Conservation (phyloP, 2,329 filamentous ascomycete genomes). For the Coniochaeta ligniaria region DNA sequence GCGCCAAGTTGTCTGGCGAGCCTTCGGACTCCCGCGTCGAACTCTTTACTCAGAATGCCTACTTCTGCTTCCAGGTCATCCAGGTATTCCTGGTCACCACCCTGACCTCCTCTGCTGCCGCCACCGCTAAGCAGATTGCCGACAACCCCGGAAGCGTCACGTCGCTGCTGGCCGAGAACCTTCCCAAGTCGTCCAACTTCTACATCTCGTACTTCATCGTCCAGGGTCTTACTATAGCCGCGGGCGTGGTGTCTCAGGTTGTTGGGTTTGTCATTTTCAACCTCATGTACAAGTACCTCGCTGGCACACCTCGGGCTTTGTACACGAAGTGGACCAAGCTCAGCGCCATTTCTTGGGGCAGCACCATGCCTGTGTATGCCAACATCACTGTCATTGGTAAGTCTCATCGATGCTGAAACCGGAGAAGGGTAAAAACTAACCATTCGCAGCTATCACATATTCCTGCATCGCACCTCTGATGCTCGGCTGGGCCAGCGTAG, state of each 20-base stretch:
- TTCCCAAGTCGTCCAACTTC: slow-evolving; percentile 85
- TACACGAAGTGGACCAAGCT: slow-evolving; percentile 72
- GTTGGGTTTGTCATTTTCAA: slow-evolving; percentile 67
- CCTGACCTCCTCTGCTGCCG: slow-evolving; percentile 70
- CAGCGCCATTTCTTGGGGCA: slow-evolving; percentile 74
- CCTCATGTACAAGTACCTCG: slow-evolving; percentile 65
- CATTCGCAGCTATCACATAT: slow-evolving; percentile 64
- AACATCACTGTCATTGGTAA: slow-evolving; percentile 73
- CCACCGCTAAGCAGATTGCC: slow-evolving; percentile 56
- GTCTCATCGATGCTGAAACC: slow-evolving; percentile 14
- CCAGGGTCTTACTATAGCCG: slow-evolving; percentile 76
- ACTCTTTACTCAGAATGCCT: slow-evolving; percentile 82
- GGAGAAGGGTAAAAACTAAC: slow-evolving; percentile 10
- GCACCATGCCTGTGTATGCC: slow-evolving; percentile 72
- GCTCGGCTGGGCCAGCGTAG: slow-evolving; percentile 72
- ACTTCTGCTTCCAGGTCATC: slow-evolving; percentile 84
- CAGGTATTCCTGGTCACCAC: slow-evolving; percentile 90
- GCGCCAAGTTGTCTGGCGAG: slow-evolving; percentile 73
- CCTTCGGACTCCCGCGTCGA: slow-evolving; percentile 76
- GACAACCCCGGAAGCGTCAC: slow-evolving; percentile 55
- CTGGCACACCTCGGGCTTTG: slow-evolving; percentile 72
- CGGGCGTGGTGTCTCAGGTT: slow-evolving; percentile 64
- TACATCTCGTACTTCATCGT: slow-evolving; percentile 94
- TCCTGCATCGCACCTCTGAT: slow-evolving; percentile 81
- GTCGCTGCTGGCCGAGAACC: slow-evolving; percentile 58